Base-by-base conservation (phyloP, 2,329 filamentous ascomycete species). In the Clarireedia monteithiana region DNA sequence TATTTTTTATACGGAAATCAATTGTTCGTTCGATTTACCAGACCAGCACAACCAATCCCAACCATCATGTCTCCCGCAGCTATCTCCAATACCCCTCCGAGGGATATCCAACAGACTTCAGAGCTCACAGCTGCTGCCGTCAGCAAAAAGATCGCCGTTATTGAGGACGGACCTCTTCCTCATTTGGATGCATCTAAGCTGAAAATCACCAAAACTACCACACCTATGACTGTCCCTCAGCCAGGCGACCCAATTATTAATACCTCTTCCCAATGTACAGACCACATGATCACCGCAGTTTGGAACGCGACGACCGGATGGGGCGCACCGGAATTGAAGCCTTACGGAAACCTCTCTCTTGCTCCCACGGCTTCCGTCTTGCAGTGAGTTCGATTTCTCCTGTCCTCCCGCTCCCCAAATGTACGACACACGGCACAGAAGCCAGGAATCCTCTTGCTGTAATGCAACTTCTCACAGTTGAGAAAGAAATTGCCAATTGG, bases 201-300 rank as follows among this genome's bases (percentile, higher is more conserved):
- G 64, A 79, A 70, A 57, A 79, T 81, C 73, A 79, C 73, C 59
- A 72, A 73, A 62, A 81, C 77, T 55, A 69, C 72, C 46, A 72
- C 67, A 55, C 80, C 78, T 1, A 79, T 78, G 59, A 61, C 72
- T 50, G 80, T 84, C 49, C 81, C 80, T 51, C 72, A 75, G 52
- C 57, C 62, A 26, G 74, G 78, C 59, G 77, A 71, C 58, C 68
- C 69, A 40, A 67, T 69, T 50, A 68, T 66, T 30, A 53, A 55
- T 20, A 63, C 62, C 24, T 39, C 58, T 9, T 66, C 66, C 23
- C 65, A 67, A 63, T 66, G 65, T 51, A 91, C 88, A 60, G 91
- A 96, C 77, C 91, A 96, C 77, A 95, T 96, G 90, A 77, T 94
- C 65, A 85, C 84, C 51, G 85, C 77, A 20, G 73, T 75, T 53